A percentile compares a stretch with the other conserved stretches of the same genome.
Evolutionary conservation across 257 asterid genomes (phyloP).

Genomic region (Primulina huaijiensis): DNA sequence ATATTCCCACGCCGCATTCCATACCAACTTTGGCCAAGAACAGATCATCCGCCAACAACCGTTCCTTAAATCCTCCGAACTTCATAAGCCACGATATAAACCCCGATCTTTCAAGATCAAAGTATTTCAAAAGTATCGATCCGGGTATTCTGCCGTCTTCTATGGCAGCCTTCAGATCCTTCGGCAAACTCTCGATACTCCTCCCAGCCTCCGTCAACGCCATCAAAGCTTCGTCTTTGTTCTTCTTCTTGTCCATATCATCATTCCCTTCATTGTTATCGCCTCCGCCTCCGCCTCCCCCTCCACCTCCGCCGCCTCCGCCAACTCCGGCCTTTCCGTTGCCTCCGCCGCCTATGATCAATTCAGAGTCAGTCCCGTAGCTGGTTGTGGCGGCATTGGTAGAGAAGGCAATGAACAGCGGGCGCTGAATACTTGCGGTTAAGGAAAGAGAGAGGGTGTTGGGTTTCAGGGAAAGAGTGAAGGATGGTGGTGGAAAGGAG

Average conservation of each 20-base stretch:
- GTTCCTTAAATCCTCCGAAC: conserved; percentile 89
- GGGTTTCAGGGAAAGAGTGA: conserved; percentile 21
- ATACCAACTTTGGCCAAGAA: conserved; percentile 80
- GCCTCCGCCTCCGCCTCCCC: conserved; percentile 37
- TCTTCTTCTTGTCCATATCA: conserved; percentile 40
- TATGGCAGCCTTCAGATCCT: conserved; percentile 76
- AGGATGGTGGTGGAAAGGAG: conserved; percentile 6
- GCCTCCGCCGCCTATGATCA: conserved; percentile 29
- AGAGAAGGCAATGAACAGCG: conserved; percentile 32
- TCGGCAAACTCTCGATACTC: conserved; percentile 75
- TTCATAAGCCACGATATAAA: conserved; percentile 64
- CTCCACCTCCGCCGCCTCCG: conserved; percentile 44
- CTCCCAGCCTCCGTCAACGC: conserved; percentile 64
- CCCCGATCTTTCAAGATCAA: conserved; percentile 72
- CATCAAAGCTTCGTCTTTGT: conserved; percentile 55
- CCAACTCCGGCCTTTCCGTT: conserved; percentile 23
- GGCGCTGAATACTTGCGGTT: conserved; percentile 1
- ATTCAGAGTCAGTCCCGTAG: conserved; percentile 27
- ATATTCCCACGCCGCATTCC: conserved; percentile 92
- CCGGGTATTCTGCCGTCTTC: conserved; percentile 74
- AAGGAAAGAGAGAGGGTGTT: conserved; percentile 1
- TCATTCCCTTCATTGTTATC: conserved; percentile 31
- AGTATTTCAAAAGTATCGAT: conserved; percentile 52
- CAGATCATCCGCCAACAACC: conserved; percentile 94
- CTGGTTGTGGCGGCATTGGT: conserved; percentile 30